These are phyloP conservation scores for Leccinellum albellum DNA, from an alignment of 768 basidiomycete genomes.

Conservation along the genomic window DNA sequence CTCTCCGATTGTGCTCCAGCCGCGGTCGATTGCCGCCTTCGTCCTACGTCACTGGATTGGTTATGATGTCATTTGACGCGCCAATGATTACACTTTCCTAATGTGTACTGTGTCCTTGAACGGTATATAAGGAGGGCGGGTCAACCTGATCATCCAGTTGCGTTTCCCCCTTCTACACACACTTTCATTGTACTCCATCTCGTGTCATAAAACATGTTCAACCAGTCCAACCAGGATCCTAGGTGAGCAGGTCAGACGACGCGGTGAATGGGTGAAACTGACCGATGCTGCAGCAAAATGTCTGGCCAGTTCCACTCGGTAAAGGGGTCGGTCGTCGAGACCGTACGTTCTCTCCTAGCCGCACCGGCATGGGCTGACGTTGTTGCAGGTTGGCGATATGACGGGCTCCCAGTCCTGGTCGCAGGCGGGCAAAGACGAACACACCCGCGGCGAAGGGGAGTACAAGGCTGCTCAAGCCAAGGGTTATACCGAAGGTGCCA, in stretches of 20 bases:
- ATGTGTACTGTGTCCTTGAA: constrained; percentile 20
- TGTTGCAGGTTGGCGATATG: constrained; percentile 37
- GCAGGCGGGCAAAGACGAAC: constrained; percentile 48
- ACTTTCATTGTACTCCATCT: neutral
- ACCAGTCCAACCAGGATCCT: constrained; percentile 22
- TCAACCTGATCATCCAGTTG: neutral
- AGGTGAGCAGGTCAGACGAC: constrained; percentile 19
- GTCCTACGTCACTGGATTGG: constrained; percentile 20
- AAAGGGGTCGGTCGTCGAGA: constrained; percentile 36
- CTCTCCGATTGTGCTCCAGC: neutral
- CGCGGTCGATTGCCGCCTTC: constrained; percentile 10
- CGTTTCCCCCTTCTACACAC: neutral
- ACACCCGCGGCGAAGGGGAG: constrained; percentile 45
- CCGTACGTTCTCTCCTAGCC: constrained; percentile 16
- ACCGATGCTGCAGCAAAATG: constrained; percentile 26
- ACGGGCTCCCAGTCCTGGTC: constrained; percentile 42
- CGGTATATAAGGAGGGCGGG: constrained; percentile 25
- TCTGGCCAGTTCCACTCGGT: constrained; percentile 35
- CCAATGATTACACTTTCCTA: constrained; percentile 25
- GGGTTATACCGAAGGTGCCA: constrained; percentile 46
- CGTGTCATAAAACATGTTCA: neutral
- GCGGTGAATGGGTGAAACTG: neutral
- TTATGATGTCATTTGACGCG: constrained; percentile 28
- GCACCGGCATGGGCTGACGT: neutral
- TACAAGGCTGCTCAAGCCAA: constrained; percentile 46